Conservation (phyloP, 768 basidiomycete species). For the Coprinopsis strossmayeri region DNA sequence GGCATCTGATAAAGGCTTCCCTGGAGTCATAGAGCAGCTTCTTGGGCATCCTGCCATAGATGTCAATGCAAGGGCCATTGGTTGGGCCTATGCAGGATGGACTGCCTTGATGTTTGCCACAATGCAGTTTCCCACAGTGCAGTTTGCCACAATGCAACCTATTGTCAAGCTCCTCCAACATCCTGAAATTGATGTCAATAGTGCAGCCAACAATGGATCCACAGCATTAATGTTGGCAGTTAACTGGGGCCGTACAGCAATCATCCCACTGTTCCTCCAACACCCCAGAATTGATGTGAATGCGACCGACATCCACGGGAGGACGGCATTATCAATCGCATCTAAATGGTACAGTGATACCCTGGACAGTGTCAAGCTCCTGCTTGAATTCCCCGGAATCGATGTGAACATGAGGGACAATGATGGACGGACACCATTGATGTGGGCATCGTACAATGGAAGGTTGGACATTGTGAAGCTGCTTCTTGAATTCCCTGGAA, state of each 20-base stretch:
- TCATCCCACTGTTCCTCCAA: neutral
- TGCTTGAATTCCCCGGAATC: neutral
- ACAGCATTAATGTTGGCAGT: neutral
- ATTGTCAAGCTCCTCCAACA: neutral
- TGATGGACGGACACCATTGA: neutral
- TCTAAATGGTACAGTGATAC: neutral
- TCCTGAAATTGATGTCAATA: neutral
- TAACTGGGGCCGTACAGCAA: neutral
- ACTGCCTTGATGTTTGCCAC: neutral
- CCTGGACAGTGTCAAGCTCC: neutral
- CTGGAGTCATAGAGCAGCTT: neutral
- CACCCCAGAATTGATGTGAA: neutral
- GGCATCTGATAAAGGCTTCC: neutral
- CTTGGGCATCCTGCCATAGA: neutral
- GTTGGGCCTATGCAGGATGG: neutral
- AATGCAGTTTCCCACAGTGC: neutral
- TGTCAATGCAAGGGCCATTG: neutral
- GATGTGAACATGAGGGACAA: neutral
- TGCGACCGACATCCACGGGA: neutral
- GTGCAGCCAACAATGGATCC: neutral
- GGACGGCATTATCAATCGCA: neutral
- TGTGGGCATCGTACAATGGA: neutral
- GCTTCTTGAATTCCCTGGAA: neutral
- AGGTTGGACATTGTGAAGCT: neutral
- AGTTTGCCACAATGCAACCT: no score